These are phyloP conservation scores for Microdochium nivale DNA, from an alignment of 2,329 filamentous ascomycete genomes.

Conservation along the genomic window DNA sequence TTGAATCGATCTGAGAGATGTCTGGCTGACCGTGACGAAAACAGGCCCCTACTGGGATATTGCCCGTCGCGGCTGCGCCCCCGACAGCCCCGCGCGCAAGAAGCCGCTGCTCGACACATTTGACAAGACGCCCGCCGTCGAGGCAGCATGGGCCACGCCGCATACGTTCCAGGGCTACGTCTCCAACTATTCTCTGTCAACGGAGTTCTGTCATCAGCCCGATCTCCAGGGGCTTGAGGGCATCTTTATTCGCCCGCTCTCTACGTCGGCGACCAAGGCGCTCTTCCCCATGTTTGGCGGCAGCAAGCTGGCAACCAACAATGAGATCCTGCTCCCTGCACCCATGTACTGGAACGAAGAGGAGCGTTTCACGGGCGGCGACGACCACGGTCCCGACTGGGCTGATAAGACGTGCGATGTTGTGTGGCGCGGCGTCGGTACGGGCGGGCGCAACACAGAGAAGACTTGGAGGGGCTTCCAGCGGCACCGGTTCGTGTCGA, in stretches of 20 bases:
- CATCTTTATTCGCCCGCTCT: constrained; percentile 53
- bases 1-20: constrained; percentile 2
- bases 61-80: constrained; percentile 51
- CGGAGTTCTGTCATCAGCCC: constrained; percentile 58
- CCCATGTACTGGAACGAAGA: constrained; percentile 62
- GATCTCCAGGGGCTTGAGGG: constrained; percentile 55
- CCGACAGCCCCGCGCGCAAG: constrained; percentile 50
- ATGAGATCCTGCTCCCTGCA: constrained; percentile 60
- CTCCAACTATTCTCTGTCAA: constrained; percentile 51
- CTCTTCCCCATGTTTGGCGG: constrained; percentile 60
- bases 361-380: constrained; percentile 50
- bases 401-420: constrained; percentile 41
- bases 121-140: constrained; percentile 32
- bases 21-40: constrained; percentile 2
- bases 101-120: constrained; percentile 34
- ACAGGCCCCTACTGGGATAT: constrained; percentile 48
- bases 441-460: constrained; percentile 50
- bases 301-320: constrained; percentile 61
- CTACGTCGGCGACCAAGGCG: constrained; percentile 44
- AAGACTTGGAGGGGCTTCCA: constrained; percentile 66
- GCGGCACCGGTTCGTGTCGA: constrained; percentile 64
- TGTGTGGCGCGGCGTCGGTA: constrained; percentile 61
- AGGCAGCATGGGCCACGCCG: constrained; percentile 32
- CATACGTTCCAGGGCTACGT: constrained; percentile 51
- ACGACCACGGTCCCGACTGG: constrained; percentile 47